Conservation (phyloP, 192 early-diverging fungal genomes). For the Phlyctochytrium arcticum region DNA sequence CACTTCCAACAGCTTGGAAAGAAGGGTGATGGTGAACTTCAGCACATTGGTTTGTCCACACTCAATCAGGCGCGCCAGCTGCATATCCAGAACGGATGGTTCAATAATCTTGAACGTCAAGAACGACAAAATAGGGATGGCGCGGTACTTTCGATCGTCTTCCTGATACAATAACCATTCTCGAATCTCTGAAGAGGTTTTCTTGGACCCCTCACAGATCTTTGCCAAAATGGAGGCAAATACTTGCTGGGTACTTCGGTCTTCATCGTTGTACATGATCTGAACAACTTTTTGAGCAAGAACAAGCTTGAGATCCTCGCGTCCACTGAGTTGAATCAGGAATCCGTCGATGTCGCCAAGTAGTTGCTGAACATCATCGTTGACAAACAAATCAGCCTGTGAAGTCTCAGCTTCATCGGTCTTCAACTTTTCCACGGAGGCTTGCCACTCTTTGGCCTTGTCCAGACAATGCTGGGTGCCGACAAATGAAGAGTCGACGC, state of each 20-base stretch:
- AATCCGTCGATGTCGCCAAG: conserved; percentile 77
- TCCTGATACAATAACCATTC: conserved; percentile 91
- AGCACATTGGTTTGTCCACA: conserved; percentile 63
- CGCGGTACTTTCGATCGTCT: conserved; percentile 61
- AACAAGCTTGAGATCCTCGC: conserved; percentile 76
- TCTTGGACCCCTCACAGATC: conserved; percentile 79
- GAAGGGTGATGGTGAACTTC: conserved; percentile 73
- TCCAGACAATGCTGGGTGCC: too few species aligned
- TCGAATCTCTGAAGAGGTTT: conserved; percentile 77
- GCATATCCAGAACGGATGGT: conserved; percentile 81
- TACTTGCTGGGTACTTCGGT: conserved; percentile 68
- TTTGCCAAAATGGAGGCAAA: conserved; percentile 79
- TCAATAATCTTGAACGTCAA: conserved; percentile 79
- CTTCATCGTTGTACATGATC: conserved; percentile 76
- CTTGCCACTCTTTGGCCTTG: too few species aligned
- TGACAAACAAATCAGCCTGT: too few species aligned
- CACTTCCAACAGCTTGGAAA: conserved; percentile 64
- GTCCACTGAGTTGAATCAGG: conserved; percentile 56
- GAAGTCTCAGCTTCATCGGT: too few species aligned
- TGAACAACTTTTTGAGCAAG: conserved; percentile 88
- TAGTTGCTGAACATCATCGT: conserved; percentile 36
- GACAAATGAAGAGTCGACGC: too few species aligned
- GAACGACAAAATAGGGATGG: conserved; percentile 82
- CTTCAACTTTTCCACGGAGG: too few species aligned
- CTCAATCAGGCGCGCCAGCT: conserved; percentile 83